Base-by-base conservation (phyloP, 2,329 filamentous ascomycete species). In the Aquanectria penicillioides region DNA sequence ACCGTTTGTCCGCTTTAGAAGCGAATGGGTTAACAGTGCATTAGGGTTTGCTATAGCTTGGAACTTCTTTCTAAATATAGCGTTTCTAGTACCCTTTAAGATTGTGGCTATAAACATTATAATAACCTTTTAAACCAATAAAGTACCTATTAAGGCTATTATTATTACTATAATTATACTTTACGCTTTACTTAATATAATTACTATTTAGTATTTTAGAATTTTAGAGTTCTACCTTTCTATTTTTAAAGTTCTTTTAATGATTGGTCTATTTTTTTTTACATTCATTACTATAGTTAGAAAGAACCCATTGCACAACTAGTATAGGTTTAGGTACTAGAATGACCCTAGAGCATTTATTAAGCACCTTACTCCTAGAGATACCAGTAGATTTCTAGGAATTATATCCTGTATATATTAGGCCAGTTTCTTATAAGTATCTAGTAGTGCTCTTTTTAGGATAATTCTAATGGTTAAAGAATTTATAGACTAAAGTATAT, bases 181-280 rank as follows among this genome's bases (percentile, higher is more conserved):
- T 12, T 61, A 57, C 15, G 28, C 43, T 10, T 4, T 54, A 8
- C 41, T 58, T n/a, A 88, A 89, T 65, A 18, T 56, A 26, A n/a
- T 48, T n/a, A 38, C 57, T 13, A 51, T 59, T 6, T 38, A 40
- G n/a, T 58, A 54, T n/a, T 58, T 58, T 23, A 49, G 55, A 25
- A 48, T 47, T 13, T 46, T 41, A 3, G 55, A 58, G 41, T 58
- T 54, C 23, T 58, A 48, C 11, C 41, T 58, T 11, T 58, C 55
- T 7, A 53, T 54, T 5, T 38, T 38, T 17, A 58, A 58, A 23
- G 48, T 58, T 17, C 10, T 53, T 13, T 17, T 58, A 7, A 53
- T 58, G 38, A 6, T 48, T 11, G 41, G 40, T 0, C 11, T 58
- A 2, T 58, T 53, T 7, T 47, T 34, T 34, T 58, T 58, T 18